Evolutionary conservation across 306 rosid genomes (phyloP).

Genomic region (Arachis stenosperma): DNA sequence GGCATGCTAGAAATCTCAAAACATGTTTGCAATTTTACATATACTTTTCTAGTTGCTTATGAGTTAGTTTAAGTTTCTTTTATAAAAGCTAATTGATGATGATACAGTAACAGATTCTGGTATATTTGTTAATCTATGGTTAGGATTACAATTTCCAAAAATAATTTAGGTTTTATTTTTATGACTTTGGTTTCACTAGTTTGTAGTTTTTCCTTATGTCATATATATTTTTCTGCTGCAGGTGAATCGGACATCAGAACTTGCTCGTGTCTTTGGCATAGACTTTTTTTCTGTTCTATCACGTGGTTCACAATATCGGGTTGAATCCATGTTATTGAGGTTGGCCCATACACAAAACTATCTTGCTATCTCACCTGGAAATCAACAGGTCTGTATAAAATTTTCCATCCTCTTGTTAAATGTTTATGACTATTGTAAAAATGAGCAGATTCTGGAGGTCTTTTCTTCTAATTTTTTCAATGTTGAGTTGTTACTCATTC

Average conservation of each 20-base stretch:
- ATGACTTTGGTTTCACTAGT: constrained; percentile 18
- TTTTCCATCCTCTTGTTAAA: constrained; percentile 24
- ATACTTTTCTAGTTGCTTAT: constrained; percentile 33
- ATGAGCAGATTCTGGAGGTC: constrained; percentile 8
- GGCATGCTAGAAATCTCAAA: constrained; percentile 38
- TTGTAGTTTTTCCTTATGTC: constrained; percentile 27
- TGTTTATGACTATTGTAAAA: constrained; percentile 28
- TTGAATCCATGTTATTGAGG: constrained; percentile 94
- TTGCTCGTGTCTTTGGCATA: constrained; percentile 97
- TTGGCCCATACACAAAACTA: constrained; percentile 91
- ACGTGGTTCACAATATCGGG: constrained; percentile 95
- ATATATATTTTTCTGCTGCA: constrained; percentile 50
- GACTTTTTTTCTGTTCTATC: constrained; percentile 97
- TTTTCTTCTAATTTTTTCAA: constrained; percentile 26
- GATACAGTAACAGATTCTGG: constrained; percentile 4
- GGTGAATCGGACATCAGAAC: constrained; percentile 95
- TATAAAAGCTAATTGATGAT: constrained; percentile 26
- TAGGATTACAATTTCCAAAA: constrained; percentile 22
- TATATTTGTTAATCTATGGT: constrained; percentile 28
- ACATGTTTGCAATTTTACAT: constrained; percentile 22
- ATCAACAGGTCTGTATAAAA: constrained; percentile 63
- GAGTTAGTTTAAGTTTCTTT: constrained; percentile 33
- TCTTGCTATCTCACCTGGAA: constrained; percentile 90
- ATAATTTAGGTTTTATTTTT: constrained; percentile 6
- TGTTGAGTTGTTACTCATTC: constrained; percentile 12